phyloP scores from a whole-genome alignment of 495 filamentous ascomycete genomes.

The Extremus antarcticus region DNA sequence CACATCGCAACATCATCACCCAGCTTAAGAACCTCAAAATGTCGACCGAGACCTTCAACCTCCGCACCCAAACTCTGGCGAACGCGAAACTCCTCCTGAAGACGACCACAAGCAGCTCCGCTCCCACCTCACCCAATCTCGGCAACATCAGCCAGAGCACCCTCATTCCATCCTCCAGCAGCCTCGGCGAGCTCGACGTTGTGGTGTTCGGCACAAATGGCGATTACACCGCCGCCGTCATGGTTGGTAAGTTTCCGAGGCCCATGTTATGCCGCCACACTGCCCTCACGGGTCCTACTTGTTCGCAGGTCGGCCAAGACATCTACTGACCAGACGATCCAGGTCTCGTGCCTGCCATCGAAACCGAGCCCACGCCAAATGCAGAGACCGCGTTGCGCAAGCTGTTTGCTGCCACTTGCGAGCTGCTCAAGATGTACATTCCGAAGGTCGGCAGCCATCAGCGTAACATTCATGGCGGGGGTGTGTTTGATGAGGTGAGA shows the following conservation, averaged over 20 bases:
- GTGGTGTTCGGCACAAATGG: slow-evolving; percentile 8
- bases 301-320: no score
- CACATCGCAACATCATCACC: not conserved
- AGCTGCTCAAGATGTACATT: slow-evolving; percentile 11
- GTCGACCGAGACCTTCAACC: not conserved
- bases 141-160: not conserved
- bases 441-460: slow-evolving; percentile 11
- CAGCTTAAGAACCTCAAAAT: not conserved
- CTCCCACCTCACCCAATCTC: not conserved
- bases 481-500: slow-evolving; percentile 10
- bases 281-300: no score
- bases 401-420: slow-evolving; percentile 8
- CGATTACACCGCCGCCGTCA: slow-evolving; percentile 5
- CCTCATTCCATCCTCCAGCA: not conserved
- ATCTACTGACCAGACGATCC: no score
- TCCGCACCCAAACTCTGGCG: slow-evolving; percentile 8
- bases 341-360: slow-evolving; percentile 7
- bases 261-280: no score
- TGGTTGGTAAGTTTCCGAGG: no score
- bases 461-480: slow-evolving; percentile 15
- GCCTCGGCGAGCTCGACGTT: slow-evolving; percentile 1
- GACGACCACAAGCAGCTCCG: not conserved
- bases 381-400: slow-evolving; percentile 5
- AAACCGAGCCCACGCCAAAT: not conserved
- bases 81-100: slow-evolving; percentile 8